phyloP scores from a whole-genome alignment of 2,329 filamentous ascomycete genomes.

The Sarocladium strictum region DNA sequence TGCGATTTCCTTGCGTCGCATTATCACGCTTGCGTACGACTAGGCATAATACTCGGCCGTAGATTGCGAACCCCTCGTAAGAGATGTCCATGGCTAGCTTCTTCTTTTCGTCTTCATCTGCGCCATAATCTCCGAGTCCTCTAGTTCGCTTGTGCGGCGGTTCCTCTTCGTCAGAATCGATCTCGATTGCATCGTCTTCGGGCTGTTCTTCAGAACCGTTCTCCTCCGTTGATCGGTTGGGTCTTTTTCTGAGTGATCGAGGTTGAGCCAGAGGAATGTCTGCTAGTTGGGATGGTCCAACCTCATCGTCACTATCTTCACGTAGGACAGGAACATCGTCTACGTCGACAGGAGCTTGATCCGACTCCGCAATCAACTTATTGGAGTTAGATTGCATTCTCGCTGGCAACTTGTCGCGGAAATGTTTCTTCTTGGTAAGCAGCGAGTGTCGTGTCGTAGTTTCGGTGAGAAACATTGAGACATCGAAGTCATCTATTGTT shows the following conservation, averaged over 20 bases:
- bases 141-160: conserved; percentile 40
- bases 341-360: conserved; percentile 47
- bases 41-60: conserved; percentile 85
- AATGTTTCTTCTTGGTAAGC: conserved; percentile 77
- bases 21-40: conserved; percentile 73
- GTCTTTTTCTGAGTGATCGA: conserved; percentile 14
- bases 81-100: conserved; percentile 79
- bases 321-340: conserved; percentile 29
- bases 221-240: conserved; percentile 15
- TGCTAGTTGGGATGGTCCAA: conserved; percentile 21
- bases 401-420: conserved; percentile 50
- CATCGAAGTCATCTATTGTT: conserved; percentile 77
- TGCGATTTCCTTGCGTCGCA: conserved; percentile 31
- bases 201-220: conserved; percentile 21
- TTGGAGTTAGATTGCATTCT: conserved; percentile 56
- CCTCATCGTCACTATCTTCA: conserved; percentile 41
- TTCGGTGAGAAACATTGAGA: conserved; percentile 88
- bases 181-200: conserved; percentile 31
- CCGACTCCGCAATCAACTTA: conserved; percentile 52
- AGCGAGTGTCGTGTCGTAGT: conserved; percentile 79
- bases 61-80: conserved; percentile 95
- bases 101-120: conserved; percentile 69
- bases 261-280: conserved; percentile 26
- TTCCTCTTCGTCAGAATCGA: conserved; percentile 32
- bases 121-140: conserved; percentile 22